Conservation (phyloP, 208 protist genomes). For the Crithidia bombi region DNA sequence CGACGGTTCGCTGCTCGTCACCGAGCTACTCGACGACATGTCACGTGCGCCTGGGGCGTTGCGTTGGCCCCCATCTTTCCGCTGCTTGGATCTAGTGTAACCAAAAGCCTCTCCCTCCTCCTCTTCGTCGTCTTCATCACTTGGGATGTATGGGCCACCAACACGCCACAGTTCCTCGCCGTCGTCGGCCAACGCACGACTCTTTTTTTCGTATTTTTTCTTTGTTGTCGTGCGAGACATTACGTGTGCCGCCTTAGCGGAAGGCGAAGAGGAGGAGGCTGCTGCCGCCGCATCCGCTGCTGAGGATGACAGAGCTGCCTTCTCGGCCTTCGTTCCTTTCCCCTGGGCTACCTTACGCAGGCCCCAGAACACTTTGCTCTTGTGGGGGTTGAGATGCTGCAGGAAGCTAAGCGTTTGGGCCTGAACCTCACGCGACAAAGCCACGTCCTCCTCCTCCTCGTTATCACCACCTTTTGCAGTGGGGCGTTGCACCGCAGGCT, state of each 20-base stretch:
- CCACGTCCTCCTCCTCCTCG: slow-evolving; percentile 47
- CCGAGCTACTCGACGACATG: slow-evolving; percentile 12
- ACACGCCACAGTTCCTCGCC: slow-evolving; percentile 32
- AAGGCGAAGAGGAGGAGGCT: background rate
- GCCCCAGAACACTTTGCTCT: slow-evolving; percentile 64
- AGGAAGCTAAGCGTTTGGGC: slow-evolving; percentile 58
- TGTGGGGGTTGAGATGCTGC: slow-evolving; percentile 35
- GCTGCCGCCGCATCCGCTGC: slow-evolving; percentile 2
- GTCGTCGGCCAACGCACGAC: background rate
- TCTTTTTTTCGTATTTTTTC: slow-evolving; percentile 19
- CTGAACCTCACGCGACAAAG: slow-evolving; percentile 57
- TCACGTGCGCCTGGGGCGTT: slow-evolving; percentile 1
- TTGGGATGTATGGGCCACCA: slow-evolving; percentile 23
- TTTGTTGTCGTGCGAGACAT: too few relatives aligned
- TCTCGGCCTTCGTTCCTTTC: slow-evolving; percentile 15
- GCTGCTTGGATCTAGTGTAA: background rate
- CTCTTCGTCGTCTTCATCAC: background rate
- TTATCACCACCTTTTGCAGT: background rate
- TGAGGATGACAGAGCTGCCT: background rate
- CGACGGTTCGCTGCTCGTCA: slow-evolving; percentile 62
- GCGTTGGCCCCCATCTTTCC: background rate
- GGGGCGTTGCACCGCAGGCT: background rate
- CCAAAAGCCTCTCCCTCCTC: background rate
- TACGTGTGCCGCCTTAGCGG: background rate
- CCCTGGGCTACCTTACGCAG: slow-evolving; percentile 68